Conservation (phyloP, 768 basidiomycete species). For the Rhizopogon vesiculosus region DNA sequence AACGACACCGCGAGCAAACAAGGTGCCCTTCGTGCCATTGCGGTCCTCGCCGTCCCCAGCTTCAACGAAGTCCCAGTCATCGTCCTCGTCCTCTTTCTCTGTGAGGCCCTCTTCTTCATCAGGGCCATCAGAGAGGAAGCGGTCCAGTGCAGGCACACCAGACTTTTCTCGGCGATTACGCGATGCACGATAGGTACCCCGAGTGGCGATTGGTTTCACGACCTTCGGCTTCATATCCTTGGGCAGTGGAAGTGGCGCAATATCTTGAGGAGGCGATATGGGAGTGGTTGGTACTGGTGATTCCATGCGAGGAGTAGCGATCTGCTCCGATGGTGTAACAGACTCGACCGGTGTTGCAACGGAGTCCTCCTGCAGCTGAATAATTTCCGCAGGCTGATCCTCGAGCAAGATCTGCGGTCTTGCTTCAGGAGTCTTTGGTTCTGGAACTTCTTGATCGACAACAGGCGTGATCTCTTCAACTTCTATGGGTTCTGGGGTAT, state of each 20-base stretch:
- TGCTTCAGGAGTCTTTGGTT: constrained; percentile 78
- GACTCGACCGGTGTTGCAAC: constrained; percentile 10
- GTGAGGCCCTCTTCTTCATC: constrained; percentile 38
- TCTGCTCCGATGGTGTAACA: constrained; percentile 8
- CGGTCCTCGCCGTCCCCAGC: constrained; percentile 76
- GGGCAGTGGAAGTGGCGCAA: constrained; percentile 24
- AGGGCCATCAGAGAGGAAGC: constrained; percentile 54
- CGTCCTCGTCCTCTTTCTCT: constrained; percentile 57
- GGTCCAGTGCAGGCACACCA: constrained; percentile 76
- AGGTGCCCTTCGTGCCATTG: constrained; percentile 72
- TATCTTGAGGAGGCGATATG: constrained; percentile 12
- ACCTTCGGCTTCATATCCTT: constrained; percentile 29
- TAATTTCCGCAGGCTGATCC: constrained; percentile 10
- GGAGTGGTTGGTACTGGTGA: constrained; percentile 1
- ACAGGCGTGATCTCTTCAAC: constrained; percentile 24
- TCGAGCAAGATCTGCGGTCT: constrained; percentile 34
- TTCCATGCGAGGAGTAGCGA: constrained; percentile 13
- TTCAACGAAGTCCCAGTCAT: constrained; percentile 92
- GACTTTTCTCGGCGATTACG: constrained; percentile 73
- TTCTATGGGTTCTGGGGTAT: constrained; percentile 20
- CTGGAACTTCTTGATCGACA: constrained; percentile 31
- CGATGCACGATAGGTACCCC: constrained; percentile 17
- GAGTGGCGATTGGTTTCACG: constrained; percentile 13
- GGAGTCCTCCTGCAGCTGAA: constrained; percentile 9
- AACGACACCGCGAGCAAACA: constrained; percentile 89